Percentiles rank a stretch among this genome's conserved stretches.
These are phyloP conservation scores for Ogataea paraovalis DNA, from an alignment of 805 yeast species.

Conservation along the genomic window DNA sequence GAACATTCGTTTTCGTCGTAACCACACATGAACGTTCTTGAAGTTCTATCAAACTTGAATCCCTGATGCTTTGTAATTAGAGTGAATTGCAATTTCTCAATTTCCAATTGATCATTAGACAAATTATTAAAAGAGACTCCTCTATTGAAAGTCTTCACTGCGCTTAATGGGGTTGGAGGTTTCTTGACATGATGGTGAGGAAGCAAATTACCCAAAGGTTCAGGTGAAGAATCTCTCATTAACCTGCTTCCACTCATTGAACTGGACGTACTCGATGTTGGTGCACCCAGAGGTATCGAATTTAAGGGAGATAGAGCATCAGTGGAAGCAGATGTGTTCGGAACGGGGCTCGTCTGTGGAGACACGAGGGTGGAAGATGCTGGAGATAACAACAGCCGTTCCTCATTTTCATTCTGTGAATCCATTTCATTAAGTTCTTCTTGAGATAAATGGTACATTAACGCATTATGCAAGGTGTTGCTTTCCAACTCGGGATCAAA, in stretches of 20 bases:
- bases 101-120: conserved; percentile 29
- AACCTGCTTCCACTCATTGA: neutral
- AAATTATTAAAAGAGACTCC: conserved; percentile 42
- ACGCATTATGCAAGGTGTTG: conserved; percentile 28
- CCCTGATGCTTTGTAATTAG: conserved; percentile 36
- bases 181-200: conserved; percentile 2
- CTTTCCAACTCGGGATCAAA: conserved; percentile 26
- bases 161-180: conserved; percentile 4
- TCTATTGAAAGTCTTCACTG: conserved; percentile 21
- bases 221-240: neutral
- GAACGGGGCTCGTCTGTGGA: neutral
- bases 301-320: neutral
- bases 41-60: conserved; percentile 32
- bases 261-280: neutral
- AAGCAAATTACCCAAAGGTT: neutral
- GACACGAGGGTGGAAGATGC: neutral
- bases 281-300: neutral
- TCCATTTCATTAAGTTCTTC: conserved; percentile 16
- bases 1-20: conserved; percentile 40
- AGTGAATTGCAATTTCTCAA: conserved; percentile 32
- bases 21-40: conserved; percentile 42
- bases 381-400: conserved; percentile 19
- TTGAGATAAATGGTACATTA: conserved; percentile 23
- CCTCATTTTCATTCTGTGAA: conserved; percentile 6
- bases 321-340: too few species aligned